Evolutionary conservation across 768 basidiomycete species (phyloP), one percentile per base, ranked within the genome.

Genomic region (Trametes sanguinea): DNA sequence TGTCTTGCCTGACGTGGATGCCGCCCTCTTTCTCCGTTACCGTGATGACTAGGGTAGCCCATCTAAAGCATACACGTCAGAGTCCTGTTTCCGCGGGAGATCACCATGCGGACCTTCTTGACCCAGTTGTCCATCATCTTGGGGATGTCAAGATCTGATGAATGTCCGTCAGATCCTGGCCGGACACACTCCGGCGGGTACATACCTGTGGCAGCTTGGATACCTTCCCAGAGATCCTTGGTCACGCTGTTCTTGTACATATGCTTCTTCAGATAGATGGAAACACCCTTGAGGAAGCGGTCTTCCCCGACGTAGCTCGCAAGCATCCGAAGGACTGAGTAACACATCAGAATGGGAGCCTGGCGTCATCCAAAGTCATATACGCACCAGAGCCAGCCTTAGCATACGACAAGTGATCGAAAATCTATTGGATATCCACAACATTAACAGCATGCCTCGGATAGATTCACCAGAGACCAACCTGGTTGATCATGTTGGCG

Each of bases 41-140:
- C 35, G 86, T 90, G 57, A 98, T 73, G 29, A 98, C 87, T n/a
- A 1, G 97, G 97, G 79, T 89, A 98, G 14, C 97, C 97, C 60
- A 85, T 80, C 83, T 82, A 58, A 13, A 9, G 35, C 32, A 6
- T 22, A 60, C 35, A 32, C 5, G 29, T 5, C 17, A 45, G 11
- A 63, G 33, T 22, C 22, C 22, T 22, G 22, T 22, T 22, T 22
- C 22, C 22, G 22, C 22, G 22, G 22, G 22, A 22, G 22, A 22
- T 22, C 22, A 22, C 22, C 22, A 22, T 22, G 22, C 22, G 22
- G 35, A 86, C 88, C 80, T 93, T 90, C 55, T 85, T 83, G 42
- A 94, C 89, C 96, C 95, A 99, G 71, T 89, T 89, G 61, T 92
- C 85, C 92, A 98, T 95, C 67, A 98, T 80, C 51, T 80, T 80